A percentile compares a stretch with the other conserved stretches of the same genome.
phyloP scores from a whole-genome alignment of 257 asterid genomes.

The Solanum raphanifolium region DNA sequence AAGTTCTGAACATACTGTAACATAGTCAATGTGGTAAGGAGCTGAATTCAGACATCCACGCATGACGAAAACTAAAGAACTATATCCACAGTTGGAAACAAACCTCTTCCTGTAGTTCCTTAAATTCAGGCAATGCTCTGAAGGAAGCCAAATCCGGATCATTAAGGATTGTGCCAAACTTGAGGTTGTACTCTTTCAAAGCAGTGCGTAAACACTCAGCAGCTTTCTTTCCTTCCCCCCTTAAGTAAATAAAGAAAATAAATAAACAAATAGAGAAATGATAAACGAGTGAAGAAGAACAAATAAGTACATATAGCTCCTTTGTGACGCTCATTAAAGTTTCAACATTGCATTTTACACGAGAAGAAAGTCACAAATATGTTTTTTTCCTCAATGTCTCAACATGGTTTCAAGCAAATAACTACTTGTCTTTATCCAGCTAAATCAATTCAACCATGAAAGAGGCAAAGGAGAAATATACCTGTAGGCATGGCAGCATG shows the following conservation, averaged over 20 bases:
- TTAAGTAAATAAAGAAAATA: constrained; percentile 33
- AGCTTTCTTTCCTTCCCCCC: constrained; percentile 88
- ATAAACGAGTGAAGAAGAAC: background rate
- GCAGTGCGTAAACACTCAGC: constrained; percentile 91
- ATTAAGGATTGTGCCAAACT: constrained; percentile 83
- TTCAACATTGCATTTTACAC: background rate
- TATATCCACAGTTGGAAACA: background rate
- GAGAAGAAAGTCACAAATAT: background rate
- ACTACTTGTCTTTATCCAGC: background rate
- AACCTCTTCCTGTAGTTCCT: constrained; percentile 95
- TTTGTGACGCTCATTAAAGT: background rate
- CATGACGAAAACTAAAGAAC: background rate
- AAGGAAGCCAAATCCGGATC: constrained; percentile 98
- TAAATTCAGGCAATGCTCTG: constrained; percentile 86
- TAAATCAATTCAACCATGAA: background rate
- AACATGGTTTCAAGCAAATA: background rate
- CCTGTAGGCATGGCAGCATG: constrained; percentile 98
- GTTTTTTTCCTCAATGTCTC: background rate
- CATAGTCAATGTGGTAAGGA: background rate
- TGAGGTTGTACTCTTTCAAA: constrained; percentile 70
- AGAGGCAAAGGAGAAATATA: constrained; percentile 3
- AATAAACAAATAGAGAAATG: background rate
- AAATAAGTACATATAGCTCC: background rate
- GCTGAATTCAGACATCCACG: background rate
- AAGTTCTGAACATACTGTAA: background rate